phyloP scores from a whole-genome alignment of 305 asterid genomes.

The Euphrasia arctica region DNA sequence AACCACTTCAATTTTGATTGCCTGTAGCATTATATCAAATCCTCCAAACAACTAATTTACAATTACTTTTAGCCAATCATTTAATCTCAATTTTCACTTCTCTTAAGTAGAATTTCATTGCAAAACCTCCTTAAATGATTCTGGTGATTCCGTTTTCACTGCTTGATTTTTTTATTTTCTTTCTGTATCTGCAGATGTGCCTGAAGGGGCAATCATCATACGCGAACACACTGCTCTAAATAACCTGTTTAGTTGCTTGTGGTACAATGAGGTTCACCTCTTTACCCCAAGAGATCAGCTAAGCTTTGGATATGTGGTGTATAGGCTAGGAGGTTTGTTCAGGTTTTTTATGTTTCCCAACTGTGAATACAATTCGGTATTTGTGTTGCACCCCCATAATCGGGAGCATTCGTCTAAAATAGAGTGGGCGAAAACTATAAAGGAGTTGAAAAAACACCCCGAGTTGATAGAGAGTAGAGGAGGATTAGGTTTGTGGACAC shows the following conservation, averaged over 20 bases:
- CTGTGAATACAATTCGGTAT: conserved; percentile 88
- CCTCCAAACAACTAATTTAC: background rate
- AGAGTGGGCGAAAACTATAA: conserved; percentile 87
- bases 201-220: conserved; percentile 95
- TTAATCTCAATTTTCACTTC: background rate
- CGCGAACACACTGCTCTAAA: conserved; percentile 83
- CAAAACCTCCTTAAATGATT: background rate
- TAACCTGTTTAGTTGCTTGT: conserved; percentile 90
- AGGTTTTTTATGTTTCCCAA: conserved; percentile 83
- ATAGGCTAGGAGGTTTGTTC: conserved; percentile 65
- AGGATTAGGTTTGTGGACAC: conserved; percentile 90
- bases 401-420: conserved; percentile 93
- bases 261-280: conserved; percentile 98
- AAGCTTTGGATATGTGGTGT: conserved; percentile 86
- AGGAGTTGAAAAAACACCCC: conserved; percentile 65
- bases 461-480: conserved; percentile 88
- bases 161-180: background rate
- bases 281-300: conserved; percentile 97
- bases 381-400: conserved; percentile 74
- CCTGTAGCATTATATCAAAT: background rate
- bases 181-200: conserved; percentile 66
- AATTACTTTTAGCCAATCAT: background rate
- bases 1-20: conserved; percentile 1
- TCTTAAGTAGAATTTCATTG: background rate
- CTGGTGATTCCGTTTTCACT: background rate